These are phyloP conservation scores for Vigna angularis DNA, from an alignment of 306 rosid genomes.

Conservation along the genomic window DNA sequence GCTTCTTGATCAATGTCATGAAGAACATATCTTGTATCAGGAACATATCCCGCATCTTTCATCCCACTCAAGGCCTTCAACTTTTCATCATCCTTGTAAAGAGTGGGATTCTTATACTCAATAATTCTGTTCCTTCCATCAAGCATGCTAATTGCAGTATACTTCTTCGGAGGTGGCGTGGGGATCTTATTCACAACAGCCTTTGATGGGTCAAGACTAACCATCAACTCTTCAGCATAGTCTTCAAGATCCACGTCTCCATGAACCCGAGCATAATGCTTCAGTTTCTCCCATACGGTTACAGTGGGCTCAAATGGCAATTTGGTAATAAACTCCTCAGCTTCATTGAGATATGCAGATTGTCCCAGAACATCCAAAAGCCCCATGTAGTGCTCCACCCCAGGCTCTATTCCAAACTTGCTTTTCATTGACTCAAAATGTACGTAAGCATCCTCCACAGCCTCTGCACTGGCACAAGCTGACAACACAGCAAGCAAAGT, in stretches of 20 bases:
- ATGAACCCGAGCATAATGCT: too few species aligned
- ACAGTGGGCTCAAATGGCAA: too few species aligned
- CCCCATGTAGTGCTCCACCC: constrained; percentile 47
- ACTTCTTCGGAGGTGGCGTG: too few species aligned
- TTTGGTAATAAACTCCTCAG: too few species aligned
- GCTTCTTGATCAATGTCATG: too few species aligned
- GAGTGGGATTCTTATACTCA: constrained; percentile 76
- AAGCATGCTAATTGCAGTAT: constrained; percentile 61
- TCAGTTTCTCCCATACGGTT: too few species aligned
- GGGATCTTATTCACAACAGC: too few species aligned
- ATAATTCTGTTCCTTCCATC: constrained; percentile 72
- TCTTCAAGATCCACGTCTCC: too few species aligned
- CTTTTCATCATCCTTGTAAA: constrained; percentile 86
- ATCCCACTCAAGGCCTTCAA: constrained; percentile 66
- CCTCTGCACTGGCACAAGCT: constrained; percentile 88
- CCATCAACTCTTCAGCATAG: too few species aligned
- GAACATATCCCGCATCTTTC: constrained; percentile 76
- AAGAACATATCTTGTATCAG: constrained; percentile 62
- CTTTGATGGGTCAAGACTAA: too few species aligned
- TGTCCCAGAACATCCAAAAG: too few species aligned
- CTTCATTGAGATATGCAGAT: too few species aligned
- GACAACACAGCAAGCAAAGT: constrained; percentile 73
- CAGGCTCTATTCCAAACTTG: constrained; percentile 67
- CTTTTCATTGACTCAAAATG: constrained; percentile 74
- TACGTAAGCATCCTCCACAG: constrained; percentile 80